A percentile compares a stretch with the other conserved stretches of the same genome.
These are phyloP conservation scores for Przewalskia tangutica DNA, from an alignment of 257 asterid genomes.

Conservation along the genomic window DNA sequence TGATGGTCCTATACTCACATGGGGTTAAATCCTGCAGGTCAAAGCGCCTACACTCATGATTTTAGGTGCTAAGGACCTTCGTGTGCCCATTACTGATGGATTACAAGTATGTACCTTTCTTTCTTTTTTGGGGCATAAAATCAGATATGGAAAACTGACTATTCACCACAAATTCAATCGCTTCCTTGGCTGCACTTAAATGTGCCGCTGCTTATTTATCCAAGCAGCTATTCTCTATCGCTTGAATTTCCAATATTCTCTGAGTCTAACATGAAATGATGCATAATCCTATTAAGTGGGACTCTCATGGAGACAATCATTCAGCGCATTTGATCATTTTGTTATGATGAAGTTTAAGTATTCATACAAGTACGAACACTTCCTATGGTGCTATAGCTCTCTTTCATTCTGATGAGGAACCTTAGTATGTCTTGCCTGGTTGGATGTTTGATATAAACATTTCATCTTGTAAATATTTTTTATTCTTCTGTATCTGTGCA, in stretches of 20 bases:
- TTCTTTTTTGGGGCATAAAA: background rate
- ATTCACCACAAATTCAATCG: background rate
- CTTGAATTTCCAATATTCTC: background rate
- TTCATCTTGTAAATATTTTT: background rate
- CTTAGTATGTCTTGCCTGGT: background rate
- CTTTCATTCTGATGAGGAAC: background rate
- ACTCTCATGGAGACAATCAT: background rate
- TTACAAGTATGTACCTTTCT: conserved; percentile 47
- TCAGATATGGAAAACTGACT: background rate
- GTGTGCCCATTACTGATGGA: conserved; percentile 79
- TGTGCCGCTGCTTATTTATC: background rate
- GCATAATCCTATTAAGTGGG: background rate
- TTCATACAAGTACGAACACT: background rate
- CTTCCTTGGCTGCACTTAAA: background rate
- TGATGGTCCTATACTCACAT: background rate
- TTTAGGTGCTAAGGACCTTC: conserved; percentile 82
- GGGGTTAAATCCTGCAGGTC: conserved; percentile 38
- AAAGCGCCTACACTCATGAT: conserved; percentile 77
- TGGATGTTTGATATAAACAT: background rate
- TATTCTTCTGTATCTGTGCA: conserved; percentile 4
- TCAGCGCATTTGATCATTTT: background rate
- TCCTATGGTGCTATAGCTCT: background rate
- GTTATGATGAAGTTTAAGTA: background rate
- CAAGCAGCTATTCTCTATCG: background rate
- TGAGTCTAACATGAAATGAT: background rate